phyloP scores from a whole-genome alignment of 805 yeast genomes.

The Maudiozyma pseudohumilis region DNA sequence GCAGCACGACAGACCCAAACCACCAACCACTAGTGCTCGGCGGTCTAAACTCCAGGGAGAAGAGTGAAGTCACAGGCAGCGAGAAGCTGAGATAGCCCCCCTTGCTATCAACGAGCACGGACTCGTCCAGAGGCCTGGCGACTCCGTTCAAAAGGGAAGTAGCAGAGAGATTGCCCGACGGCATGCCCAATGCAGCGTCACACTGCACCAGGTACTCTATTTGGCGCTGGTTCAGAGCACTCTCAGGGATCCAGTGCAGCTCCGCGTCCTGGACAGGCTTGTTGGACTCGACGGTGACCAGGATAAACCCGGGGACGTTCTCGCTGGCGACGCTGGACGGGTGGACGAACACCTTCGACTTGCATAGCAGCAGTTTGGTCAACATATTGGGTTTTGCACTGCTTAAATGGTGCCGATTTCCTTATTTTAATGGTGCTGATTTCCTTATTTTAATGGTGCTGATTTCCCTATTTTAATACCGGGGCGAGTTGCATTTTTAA shows the following conservation, averaged over 20 bases:
- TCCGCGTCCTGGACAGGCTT: constrained; percentile 35
- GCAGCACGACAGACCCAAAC: constrained; percentile 78
- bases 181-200: constrained; percentile 6
- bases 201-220: constrained; percentile 12
- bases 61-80: constrained; percentile 45
- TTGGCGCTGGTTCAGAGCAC: constrained; percentile 9
- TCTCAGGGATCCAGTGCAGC: constrained; percentile 22
- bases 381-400: constrained; percentile 3
- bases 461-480: too few species aligned
- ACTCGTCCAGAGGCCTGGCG: constrained; percentile 1
- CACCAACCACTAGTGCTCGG: constrained; percentile 78
- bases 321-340: constrained; percentile 66
- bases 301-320: constrained; percentile 69
- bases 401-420: neutral
- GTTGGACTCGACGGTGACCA: constrained; percentile 44
- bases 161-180: neutral
- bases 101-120: constrained; percentile 1
- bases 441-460: too few species aligned
- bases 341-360: constrained; percentile 74
- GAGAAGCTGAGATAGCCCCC: constrained; percentile 5
- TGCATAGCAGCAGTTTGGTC: constrained; percentile 31
- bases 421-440: too few species aligned
- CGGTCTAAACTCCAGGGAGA: constrained; percentile 71
- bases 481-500: too few species aligned
- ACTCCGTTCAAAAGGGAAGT: neutral